These are phyloP conservation scores for Vigna mungo DNA, from an alignment of 306 rosid genomes.

Conservation along the genomic window DNA sequence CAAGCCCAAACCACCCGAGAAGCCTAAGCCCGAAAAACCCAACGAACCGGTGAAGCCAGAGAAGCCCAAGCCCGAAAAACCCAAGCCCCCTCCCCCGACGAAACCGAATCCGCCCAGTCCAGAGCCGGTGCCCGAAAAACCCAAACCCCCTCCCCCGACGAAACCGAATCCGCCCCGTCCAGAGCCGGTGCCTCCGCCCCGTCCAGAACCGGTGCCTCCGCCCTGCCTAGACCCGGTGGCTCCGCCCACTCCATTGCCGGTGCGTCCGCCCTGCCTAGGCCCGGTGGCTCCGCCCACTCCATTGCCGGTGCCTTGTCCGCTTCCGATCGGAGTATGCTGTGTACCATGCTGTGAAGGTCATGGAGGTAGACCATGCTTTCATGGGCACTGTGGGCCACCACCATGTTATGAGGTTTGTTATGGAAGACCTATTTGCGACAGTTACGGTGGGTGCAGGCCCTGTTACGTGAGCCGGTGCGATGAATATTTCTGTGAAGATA, in stretches of 20 bases:
- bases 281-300: background rate
- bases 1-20: conserved; percentile 35
- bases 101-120: background rate
- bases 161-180: background rate
- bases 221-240: background rate
- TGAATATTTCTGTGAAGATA: conserved; percentile 59
- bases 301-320: background rate
- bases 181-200: no score
- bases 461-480: conserved; percentile 54
- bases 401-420: conserved; percentile 47
- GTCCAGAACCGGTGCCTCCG: no score
- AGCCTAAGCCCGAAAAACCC: conserved; percentile 29
- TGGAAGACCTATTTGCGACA: conserved; percentile 63
- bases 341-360: conserved; percentile 47
- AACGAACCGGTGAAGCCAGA: no score
- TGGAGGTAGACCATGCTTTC: conserved; percentile 55
- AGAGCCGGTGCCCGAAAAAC: background rate
- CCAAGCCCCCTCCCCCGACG: conserved; percentile 32
- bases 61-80: conserved; percentile 32
- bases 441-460: conserved; percentile 59
- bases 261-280: background rate
- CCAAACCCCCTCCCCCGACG: conserved; percentile 26
- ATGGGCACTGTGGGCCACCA: conserved; percentile 41
- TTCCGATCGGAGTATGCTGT: conserved; percentile 49
- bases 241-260: background rate